Evolutionary conservation across 345 rosid genomes (phyloP).

Genomic region (Eucalyptus albens): DNA sequence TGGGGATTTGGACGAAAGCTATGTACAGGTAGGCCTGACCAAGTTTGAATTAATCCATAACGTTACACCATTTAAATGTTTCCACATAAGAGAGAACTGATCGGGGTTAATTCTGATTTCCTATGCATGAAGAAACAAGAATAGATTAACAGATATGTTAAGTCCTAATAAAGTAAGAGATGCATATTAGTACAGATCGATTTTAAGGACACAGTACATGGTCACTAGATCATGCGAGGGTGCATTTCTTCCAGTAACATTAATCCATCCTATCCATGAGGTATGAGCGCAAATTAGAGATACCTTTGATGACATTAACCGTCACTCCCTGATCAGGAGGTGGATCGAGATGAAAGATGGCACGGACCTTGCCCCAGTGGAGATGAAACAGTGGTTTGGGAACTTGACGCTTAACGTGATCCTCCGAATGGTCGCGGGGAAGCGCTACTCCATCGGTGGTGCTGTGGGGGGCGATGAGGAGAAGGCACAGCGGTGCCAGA

Average conservation of each 20-base stretch:
- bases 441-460: not conserved
- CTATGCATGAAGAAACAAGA: not conserved
- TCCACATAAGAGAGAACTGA: not conserved
- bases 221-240: not conserved
- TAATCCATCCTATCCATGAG: not conserved
- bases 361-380: not conserved
- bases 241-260: not conserved
- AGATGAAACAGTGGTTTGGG: slow-evolving; percentile 22
- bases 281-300: not conserved
- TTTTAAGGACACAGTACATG: not conserved
- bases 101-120: not conserved
- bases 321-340: not conserved
- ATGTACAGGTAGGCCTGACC: not conserved
- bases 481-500: not conserved
- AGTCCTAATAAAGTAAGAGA: not conserved
- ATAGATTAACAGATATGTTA: not conserved
- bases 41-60: not conserved
- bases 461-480: not conserved
- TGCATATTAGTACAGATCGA: not conserved
- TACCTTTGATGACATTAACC: not conserved
- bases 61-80: not conserved
- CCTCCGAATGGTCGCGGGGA: slow-evolving; percentile 3
- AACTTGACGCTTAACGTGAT: slow-evolving; percentile 9
- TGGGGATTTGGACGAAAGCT: not conserved
- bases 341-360: not conserved